Evolutionary conservation across 2,329 filamentous ascomycete genomes (phyloP), one percentile per base, ranked within the genome.

Genomic region (Penicillium psychrosexuale): DNA sequence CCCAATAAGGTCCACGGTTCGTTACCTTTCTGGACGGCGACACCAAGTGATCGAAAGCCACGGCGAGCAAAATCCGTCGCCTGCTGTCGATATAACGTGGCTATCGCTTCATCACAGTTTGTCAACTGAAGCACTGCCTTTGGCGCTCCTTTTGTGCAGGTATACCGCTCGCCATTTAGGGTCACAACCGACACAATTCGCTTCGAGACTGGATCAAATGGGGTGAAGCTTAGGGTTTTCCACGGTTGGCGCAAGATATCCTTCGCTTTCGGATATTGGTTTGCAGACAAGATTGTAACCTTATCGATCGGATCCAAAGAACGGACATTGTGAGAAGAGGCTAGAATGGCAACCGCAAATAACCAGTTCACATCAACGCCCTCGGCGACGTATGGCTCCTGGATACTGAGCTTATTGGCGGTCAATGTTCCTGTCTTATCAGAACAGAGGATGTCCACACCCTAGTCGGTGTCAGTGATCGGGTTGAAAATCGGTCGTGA

Each of bases 321-420:
- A 75, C 88, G 87, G 73, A 89, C 82, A 73, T 90, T 91, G 77
- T 91, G 88, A 33, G 87, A 90, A 37, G 87, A 90, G 47, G 88
- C 88, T 22, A 91, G 80, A 55, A 85, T 87, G 55, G 88, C 88
- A 59, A 89, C 87, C 51, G 88, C 87, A 84, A 91, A 90, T 85
- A 91, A 89, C 87, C 87, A 91, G 77, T 90, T 87, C 69, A 90
- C 82, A 70, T 90, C 87, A 64, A 89, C 83, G 52, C 88, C 88
- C 73, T 90, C 88, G 38, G 86, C 84, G 42, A 90, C 87, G 72
- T 86, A 91, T 2, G 88, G 88, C 66, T 90, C 87, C 62, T 87
- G 86, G 66, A 91, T 88, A 66, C 84, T 88, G 57, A 91, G 78
- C 76, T 90, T 87, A 60, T 74, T 74, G n/a, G 72, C 72, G 2